Conservation (phyloP, 2,329 filamentous ascomycete genomes). For the Penicillium fuscoglaucum region DNA sequence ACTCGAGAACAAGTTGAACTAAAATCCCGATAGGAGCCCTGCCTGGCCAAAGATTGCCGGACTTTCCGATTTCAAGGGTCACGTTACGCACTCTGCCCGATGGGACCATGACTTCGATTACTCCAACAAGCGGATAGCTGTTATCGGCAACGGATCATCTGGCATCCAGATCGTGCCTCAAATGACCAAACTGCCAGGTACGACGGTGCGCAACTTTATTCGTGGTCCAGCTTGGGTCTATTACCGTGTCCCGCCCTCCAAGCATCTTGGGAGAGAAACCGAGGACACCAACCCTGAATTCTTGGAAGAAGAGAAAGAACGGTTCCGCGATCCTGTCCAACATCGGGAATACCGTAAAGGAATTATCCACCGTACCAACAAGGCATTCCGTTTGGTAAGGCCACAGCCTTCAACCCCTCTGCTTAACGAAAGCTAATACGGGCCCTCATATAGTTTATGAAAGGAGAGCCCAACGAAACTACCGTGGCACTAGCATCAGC, state of each 20-base stretch:
- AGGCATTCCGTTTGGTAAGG: background rate
- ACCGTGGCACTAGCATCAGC: background rate
- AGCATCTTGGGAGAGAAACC: background rate
- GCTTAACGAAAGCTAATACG: background rate
- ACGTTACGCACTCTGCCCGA: slow-evolving; percentile 28
- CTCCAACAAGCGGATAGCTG: slow-evolving; percentile 27
- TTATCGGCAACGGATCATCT: slow-evolving; percentile 36
- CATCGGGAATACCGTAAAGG: background rate
- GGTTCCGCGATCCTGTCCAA: background rate
- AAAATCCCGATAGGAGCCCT: background rate
- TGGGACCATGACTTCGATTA: slow-evolving; percentile 31
- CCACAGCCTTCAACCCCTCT: too few relatives aligned
- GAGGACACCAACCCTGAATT: slow-evolving; percentile 27
- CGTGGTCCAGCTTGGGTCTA: slow-evolving; percentile 33
- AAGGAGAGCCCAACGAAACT: background rate
- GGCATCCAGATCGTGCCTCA: slow-evolving; percentile 37
- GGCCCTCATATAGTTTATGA: background rate
- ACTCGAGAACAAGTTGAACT: background rate
- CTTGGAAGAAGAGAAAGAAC: slow-evolving; percentile 25
- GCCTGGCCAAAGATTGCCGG: slow-evolving; percentile 30
- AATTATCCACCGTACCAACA: slow-evolving; percentile 2
- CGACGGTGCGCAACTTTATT: slow-evolving; percentile 30
- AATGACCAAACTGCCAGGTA: slow-evolving; percentile 22
- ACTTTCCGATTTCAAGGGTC: slow-evolving; percentile 27
- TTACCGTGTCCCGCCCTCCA: slow-evolving; percentile 9